Percentiles rank a stretch among this genome's conserved stretches.
Conservation (phyloP, 805 yeast genomes). For the Monosporozyma yasuniensis region DNA sequence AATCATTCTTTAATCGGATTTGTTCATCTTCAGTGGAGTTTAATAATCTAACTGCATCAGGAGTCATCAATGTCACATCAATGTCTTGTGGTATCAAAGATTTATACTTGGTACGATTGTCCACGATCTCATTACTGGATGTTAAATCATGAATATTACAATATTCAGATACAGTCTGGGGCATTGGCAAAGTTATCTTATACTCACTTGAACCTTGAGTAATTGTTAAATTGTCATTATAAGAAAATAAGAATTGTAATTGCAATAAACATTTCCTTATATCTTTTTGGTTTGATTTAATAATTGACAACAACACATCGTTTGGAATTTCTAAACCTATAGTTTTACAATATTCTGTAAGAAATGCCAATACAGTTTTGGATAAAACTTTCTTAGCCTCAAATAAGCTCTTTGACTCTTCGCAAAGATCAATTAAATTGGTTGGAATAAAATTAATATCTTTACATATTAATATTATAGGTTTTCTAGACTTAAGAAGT, state of each 20-base stretch:
- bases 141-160: constrained; percentile 11
- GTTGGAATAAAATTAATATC: constrained; percentile 41
- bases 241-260: constrained; percentile 32
- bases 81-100: constrained; percentile 18
- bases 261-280: constrained; percentile 39
- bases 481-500: constrained; percentile 53
- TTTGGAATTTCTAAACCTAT: constrained; percentile 30
- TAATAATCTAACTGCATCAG: constrained; percentile 4
- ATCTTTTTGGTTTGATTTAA: constrained; percentile 31
- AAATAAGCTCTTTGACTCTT: constrained; percentile 35
- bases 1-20: constrained; percentile 16
- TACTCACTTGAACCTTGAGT: neutral
- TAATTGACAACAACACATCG: constrained; percentile 24
- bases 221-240: constrained; percentile 1
- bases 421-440: constrained; percentile 38
- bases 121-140: constrained; percentile 17
- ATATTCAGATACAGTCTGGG: constrained; percentile 1
- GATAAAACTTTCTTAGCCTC: constrained; percentile 21
- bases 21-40: constrained; percentile 16
- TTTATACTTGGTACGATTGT: constrained; percentile 7
- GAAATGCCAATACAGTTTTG: constrained; percentile 29
- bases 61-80: constrained; percentile 18
- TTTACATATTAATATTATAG: constrained; percentile 59
- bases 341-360: constrained; percentile 22
- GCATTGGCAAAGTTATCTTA: neutral